Conservation (phyloP, 1,139 yeast species). For the Taphrina communis region DNA sequence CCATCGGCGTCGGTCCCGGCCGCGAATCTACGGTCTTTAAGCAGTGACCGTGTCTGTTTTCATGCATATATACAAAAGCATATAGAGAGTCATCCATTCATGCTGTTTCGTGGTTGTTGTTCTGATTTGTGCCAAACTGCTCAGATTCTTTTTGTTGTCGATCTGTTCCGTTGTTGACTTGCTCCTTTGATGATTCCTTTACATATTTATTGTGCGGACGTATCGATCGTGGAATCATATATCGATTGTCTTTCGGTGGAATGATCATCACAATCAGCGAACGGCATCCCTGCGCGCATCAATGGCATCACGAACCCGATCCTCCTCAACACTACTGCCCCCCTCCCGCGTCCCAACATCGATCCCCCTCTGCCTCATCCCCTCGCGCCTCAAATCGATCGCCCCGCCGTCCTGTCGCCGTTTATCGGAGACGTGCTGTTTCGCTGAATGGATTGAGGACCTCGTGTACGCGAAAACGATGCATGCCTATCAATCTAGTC, state of each 20-base stretch:
- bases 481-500: conserved; percentile 23
- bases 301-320: conserved; percentile 20
- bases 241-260: no score
- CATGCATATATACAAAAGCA: not conserved
- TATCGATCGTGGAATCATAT: no score
- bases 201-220: no score
- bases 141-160: no score
- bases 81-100: not conserved
- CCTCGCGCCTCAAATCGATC: conserved; percentile 37
- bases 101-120: no score
- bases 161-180: no score
- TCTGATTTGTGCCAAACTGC: not conserved
- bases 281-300: not conserved
- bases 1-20: conserved; percentile 99
- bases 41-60: conserved; percentile 10
- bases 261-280: no score
- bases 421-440: conserved; percentile 22
- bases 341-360: conserved; percentile 5
- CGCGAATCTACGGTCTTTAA: conserved; percentile 58
- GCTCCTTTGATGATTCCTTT: no score
- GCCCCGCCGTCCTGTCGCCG: conserved; percentile 36
- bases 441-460: conserved; percentile 35
- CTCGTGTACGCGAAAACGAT: conserved; percentile 38
- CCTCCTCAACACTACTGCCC: conserved; percentile 22
- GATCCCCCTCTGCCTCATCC: conserved; percentile 40